A percentile compares a stretch with the other conserved stretches of the same genome.
phyloP scores from a whole-genome alignment of 169 alveolate genomes.

The Pseudocohnilembus persalinus region DNA sequence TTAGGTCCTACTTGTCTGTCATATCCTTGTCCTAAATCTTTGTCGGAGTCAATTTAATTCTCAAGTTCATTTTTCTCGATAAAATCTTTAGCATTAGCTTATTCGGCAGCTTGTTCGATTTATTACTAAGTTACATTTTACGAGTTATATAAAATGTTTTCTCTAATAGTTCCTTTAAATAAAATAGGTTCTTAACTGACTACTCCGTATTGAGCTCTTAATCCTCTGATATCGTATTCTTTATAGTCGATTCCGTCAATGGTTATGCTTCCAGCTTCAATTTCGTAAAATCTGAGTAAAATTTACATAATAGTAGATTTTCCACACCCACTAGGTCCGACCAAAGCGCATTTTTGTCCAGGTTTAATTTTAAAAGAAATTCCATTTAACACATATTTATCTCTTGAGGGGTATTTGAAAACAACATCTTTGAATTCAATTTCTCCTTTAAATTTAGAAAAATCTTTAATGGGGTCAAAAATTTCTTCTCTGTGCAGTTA shows the following conservation, averaged over 20 bases:
- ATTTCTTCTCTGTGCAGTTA: constrained; percentile 26
- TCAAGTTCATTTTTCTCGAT: constrained; percentile 82
- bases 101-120: constrained; percentile 84
- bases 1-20: constrained; percentile 38
- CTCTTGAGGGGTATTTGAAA: constrained; percentile 45
- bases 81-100: constrained; percentile 89
- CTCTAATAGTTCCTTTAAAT: constrained; percentile 58
- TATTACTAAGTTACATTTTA: constrained; percentile 38
- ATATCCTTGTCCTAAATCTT: constrained; percentile 55
- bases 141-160: constrained; percentile 64
- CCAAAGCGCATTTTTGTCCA: constrained; percentile 63
- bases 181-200: constrained; percentile 68
- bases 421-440: constrained; percentile 39
- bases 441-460: constrained; percentile 31
- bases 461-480: constrained; percentile 11
- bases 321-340: constrained; percentile 82
- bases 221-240: constrained; percentile 54
- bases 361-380: constrained; percentile 53
- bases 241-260: constrained; percentile 64
- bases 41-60: constrained; percentile 47
- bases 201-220: constrained; percentile 60
- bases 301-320: constrained; percentile 71
- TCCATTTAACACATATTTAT: constrained; percentile 42
- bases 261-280: constrained; percentile 58
- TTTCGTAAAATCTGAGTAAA: constrained; percentile 72